Conservation (phyloP, 192 early-diverging fungal species). For the Thoreauomyces humboldtii region DNA sequence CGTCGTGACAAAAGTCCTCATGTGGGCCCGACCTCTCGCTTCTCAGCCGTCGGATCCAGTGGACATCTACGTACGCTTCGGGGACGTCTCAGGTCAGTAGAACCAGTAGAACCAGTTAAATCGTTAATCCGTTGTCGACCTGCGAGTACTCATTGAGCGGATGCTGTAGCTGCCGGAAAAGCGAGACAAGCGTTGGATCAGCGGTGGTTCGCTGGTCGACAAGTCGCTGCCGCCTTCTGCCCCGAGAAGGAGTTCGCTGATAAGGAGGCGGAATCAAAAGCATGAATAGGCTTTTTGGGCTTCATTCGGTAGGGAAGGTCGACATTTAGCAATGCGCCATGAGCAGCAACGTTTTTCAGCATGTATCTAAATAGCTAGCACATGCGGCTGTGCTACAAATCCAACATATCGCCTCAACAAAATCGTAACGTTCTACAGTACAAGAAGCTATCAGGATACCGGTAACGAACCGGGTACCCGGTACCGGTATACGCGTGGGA, state of each 20-base stretch:
- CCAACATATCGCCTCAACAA: no score
- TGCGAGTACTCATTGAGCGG: background rate
- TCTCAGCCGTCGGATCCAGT: conserved; percentile 49
- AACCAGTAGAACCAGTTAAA: background rate
- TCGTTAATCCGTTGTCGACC: background rate
- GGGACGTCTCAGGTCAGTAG: conserved; percentile 32
- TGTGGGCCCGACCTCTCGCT: conserved; percentile 48
- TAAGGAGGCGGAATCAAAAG: conserved; percentile 6
- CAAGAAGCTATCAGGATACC: no score
- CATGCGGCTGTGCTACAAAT: no score
- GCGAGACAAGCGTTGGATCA: conserved; percentile 69
- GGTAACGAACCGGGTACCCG: no score
- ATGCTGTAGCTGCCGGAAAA: conserved; percentile 48
- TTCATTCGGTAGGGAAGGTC: no score
- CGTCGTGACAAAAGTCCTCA: conserved; percentile 59
- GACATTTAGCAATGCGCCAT: no score
- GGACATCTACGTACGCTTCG: conserved; percentile 78
- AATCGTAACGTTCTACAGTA: no score
- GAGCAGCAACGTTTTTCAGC: no score
- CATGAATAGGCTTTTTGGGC: no score
- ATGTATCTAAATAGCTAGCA: no score
- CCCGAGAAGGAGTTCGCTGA: conserved; percentile 19
- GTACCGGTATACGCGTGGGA: no score
- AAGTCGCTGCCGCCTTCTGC: conserved; percentile 54
- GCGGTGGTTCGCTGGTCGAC: conserved; percentile 82